Percentiles rank a stretch among this genome's conserved stretches.
These are phyloP conservation scores for Tulasnella calospora DNA, from an alignment of 768 basidiomycete genomes.

Conservation along the genomic window DNA sequence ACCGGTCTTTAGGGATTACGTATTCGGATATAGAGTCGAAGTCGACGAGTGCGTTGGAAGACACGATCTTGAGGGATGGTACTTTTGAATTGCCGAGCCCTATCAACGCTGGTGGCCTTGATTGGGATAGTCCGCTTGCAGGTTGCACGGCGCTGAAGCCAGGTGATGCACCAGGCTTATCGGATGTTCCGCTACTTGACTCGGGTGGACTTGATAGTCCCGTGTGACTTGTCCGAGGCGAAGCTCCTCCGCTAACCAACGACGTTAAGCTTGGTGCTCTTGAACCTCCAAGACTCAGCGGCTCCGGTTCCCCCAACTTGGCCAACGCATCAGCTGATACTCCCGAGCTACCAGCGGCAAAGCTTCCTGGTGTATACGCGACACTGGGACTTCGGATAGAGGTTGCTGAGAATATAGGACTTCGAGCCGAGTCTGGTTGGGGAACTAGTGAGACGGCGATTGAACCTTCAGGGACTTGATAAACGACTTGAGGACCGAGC, in stretches of 20 bases:
- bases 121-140: slow-evolving; percentile 12
- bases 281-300: slow-evolving; percentile 11
- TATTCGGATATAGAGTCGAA: slow-evolving; percentile 91
- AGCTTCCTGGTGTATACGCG: slow-evolving; percentile 30
- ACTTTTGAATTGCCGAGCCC: not conserved
- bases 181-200: not conserved
- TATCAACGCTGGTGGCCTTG: slow-evolving; percentile 7
- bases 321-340: slow-evolving; percentile 27
- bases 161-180: not conserved
- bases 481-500: slow-evolving; percentile 83
- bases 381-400: slow-evolving; percentile 6
- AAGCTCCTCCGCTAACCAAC: slow-evolving; percentile 26
- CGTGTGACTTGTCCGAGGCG: not conserved
- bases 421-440: slow-evolving; percentile 33
- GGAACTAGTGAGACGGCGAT: slow-evolving; percentile 50
- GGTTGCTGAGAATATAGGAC: slow-evolving; percentile 17
- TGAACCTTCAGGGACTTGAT: slow-evolving; percentile 90
- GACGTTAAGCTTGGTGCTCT: slow-evolving; percentile 29
- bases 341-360: slow-evolving; percentile 37
- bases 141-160: not conserved
- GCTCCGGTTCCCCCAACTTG: slow-evolving; percentile 21
- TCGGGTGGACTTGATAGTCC: slow-evolving; percentile 9
- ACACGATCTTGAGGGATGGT: slow-evolving; percentile 7
- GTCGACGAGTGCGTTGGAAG: slow-evolving; percentile 40
- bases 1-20: slow-evolving; percentile 79